Base-by-base conservation (phyloP, 345 rosid species). In the Populus simonii region DNA sequence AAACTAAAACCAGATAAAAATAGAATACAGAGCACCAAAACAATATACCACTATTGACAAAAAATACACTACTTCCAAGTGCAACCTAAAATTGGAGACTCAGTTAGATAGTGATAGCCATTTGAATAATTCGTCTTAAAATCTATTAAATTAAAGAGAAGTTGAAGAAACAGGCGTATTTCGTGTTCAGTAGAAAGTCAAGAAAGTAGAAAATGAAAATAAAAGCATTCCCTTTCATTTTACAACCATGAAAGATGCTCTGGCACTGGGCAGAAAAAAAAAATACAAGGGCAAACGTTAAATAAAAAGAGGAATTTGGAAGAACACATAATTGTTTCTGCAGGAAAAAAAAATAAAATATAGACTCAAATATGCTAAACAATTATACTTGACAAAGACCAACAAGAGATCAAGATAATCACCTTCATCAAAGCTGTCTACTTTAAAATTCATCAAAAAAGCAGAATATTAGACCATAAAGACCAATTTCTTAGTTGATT, bases 1-100 rank as follows among this genome's bases (percentile, higher is more conserved):
- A 38, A 53, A 78, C 18, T 29, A 18, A 51, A 61, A 66, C 18
- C n/a, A 25, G 61, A 65, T 33, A 8, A 78, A 63, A 70, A 73
- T 23, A 33, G 16, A 71, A 27, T 39, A 55, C 69, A 35, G 35
- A 20, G 17, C 71, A 74, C 53, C 55, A 67, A 49, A 49, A 23
- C 49, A 25, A n/a, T 6, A 29, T 17, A 22, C 22, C 43, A 72
- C 29, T 72, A n/a, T 53, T 35, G 51, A 6, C 71, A 23, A 70
- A 72, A 31, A 31, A 7, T 36, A 31, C 55, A 74, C 55, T 71
- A 8, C 69, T 25, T 41, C 67, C 55, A 61, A 25, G 33, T 67
- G 29, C 35, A 2, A 61, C n/a, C 41, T 55, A 29, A 57, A 53
- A 29, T 27, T 47, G n/a, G 65, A 33, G 36, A 17, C 55, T 41